phyloP scores from a whole-genome alignment of 2,329 filamentous ascomycete genomes.

The Aspergillus fischeri region DNA sequence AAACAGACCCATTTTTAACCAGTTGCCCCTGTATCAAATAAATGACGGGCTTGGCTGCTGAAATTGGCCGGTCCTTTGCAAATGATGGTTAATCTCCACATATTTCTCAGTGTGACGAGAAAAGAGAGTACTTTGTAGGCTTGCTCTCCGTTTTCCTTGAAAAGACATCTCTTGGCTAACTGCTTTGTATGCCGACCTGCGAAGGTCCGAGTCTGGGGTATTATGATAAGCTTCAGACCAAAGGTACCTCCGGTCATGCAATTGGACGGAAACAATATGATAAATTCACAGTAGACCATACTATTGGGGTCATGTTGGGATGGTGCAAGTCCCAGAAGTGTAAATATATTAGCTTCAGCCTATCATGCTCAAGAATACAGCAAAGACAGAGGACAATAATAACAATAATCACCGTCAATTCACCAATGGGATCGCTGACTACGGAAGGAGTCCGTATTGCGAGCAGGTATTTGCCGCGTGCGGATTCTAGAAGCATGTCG shows the following conservation, averaged over 20 bases:
- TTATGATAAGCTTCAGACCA: neutral
- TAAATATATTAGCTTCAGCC: neutral
- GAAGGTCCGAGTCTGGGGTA: neutral
- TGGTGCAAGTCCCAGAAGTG: neutral
- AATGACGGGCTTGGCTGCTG: neutral
- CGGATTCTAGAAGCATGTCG: neutral
- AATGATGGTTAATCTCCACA: neutral
- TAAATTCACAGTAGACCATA: too few species aligned
- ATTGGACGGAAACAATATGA: too few species aligned
- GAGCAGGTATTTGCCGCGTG: neutral
- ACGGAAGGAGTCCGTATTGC: neutral
- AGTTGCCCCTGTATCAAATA: neutral
- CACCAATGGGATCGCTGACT: neutral
- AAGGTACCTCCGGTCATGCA: too few species aligned
- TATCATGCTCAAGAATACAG: neutral
- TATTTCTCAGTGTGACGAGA: neutral
- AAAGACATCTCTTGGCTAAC: neutral
- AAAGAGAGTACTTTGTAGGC: too few species aligned
- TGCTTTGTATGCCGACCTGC: neutral
- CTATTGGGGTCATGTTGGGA: too few species aligned
- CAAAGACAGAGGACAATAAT: neutral
- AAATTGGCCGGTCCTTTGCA: neutral
- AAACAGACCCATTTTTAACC: neutral
- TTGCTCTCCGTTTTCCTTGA: neutral
- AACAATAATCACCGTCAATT: neutral